These are phyloP conservation scores for Misopates orontium DNA, from an alignment of 257 asterid species.

Conservation along the genomic window DNA sequence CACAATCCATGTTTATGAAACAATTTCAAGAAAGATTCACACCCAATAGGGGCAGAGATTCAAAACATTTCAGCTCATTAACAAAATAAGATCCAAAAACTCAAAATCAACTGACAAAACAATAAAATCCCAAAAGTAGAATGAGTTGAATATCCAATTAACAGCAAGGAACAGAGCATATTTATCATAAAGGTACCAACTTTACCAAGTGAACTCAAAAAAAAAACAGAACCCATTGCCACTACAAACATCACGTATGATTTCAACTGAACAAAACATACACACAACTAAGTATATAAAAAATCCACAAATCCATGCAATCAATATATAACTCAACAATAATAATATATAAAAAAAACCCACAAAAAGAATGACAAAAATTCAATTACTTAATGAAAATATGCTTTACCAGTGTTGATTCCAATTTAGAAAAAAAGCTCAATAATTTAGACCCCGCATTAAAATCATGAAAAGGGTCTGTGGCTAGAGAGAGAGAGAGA, in stretches of 20 bases:
- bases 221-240: not conserved
- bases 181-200: too few relatives aligned
- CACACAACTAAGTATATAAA: not conserved
- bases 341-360: constrained; percentile 2
- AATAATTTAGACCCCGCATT: constrained; percentile 32
- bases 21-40: too few relatives aligned
- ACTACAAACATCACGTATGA: not conserved
- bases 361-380: not conserved
- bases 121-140: too few relatives aligned
- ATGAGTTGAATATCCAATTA: too few relatives aligned
- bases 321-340: constrained; percentile 21
- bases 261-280: not conserved
- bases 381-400: constrained; percentile 3
- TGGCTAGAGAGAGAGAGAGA: too few relatives aligned
- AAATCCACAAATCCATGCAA: constrained; percentile 29
- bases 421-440: constrained; percentile 24
- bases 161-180: too few relatives aligned
- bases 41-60: too few relatives aligned
- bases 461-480: constrained; percentile 30
- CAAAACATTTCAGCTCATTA: too few relatives aligned
- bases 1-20: too few relatives aligned
- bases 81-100: too few relatives aligned
- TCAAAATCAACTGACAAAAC: too few relatives aligned
- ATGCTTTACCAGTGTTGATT: constrained; percentile 24
- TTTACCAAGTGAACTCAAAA: too few relatives aligned